A percentile compares a stretch with the other conserved stretches of the same genome.
Evolutionary conservation across 140 eudicot species (phyloP).

Genomic region (Bidens hawaiensis): DNA sequence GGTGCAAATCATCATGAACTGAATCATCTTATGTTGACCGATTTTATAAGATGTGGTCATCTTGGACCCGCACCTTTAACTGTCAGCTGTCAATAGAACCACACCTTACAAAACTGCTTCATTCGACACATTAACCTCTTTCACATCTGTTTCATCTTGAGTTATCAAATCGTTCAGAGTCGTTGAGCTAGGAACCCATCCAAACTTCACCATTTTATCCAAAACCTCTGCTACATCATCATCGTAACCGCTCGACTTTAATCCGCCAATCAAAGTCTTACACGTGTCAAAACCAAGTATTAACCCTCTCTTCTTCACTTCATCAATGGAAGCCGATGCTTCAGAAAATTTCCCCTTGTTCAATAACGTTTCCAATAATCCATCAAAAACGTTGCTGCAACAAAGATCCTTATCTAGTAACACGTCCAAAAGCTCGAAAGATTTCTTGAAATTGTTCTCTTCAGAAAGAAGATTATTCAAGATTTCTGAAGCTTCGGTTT

Average conservation of each 20-base stretch:
- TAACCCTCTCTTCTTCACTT: constrained; percentile 51
- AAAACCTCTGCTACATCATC: constrained; percentile 35
- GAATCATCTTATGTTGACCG: constrained; percentile 12
- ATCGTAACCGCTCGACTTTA: constrained; percentile 37
- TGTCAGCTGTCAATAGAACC: not conserved
- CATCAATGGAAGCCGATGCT: constrained; percentile 35
- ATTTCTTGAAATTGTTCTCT: constrained; percentile 20
- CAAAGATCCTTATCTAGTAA: constrained; percentile 16
- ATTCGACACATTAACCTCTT: constrained; percentile 23
- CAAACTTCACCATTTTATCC: constrained; percentile 49
- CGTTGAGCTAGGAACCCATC: constrained; percentile 53
- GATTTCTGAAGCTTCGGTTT: constrained; percentile 35
- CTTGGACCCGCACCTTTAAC: constrained; percentile 7
- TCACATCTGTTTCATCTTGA: constrained; percentile 19
- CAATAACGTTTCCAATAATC: constrained; percentile 17
- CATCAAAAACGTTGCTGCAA: constrained; percentile 17
- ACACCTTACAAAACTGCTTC: constrained; percentile 27
- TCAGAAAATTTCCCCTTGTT: constrained; percentile 28
- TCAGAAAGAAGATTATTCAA: constrained; percentile 27
- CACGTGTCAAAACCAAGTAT: constrained; percentile 49
- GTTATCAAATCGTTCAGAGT: constrained; percentile 32
- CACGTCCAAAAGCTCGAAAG: constrained; percentile 24
- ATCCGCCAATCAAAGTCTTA: constrained; percentile 34
- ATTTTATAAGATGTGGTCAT: constrained; percentile 6
- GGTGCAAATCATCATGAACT: not conserved